Conservation (phyloP, 2,329 filamentous ascomycete species). For the Aureobasidium lini region DNA sequence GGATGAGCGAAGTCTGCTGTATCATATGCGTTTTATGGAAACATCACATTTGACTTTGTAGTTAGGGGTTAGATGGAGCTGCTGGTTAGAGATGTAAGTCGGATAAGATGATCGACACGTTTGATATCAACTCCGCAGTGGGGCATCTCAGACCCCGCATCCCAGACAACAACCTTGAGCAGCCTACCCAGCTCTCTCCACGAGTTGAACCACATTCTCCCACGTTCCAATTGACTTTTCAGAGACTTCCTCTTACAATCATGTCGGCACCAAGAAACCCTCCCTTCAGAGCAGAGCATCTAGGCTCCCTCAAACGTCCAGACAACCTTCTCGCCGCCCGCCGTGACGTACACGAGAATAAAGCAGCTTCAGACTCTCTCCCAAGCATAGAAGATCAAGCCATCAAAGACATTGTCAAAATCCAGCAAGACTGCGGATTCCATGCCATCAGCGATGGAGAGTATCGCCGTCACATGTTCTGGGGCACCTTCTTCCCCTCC, state of each 20-base stretch:
- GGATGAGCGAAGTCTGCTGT: too few relatives aligned
- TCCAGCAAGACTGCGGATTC: slow-evolving; percentile 54
- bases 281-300: slow-evolving; percentile 56
- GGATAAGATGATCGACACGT: background rate
- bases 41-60: too few relatives aligned
- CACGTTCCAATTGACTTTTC: background rate
- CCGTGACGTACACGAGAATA: slow-evolving; percentile 45
- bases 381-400: slow-evolving; percentile 54
- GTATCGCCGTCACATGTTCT: slow-evolving; percentile 49
- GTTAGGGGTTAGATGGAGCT: too few relatives aligned
- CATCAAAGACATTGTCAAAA: slow-evolving; percentile 55
- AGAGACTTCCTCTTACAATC: background rate
- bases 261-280: slow-evolving; percentile 35
- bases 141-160: background rate
- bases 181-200: background rate
- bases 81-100: background rate
- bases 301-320: slow-evolving; percentile 53
- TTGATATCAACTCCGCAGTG: background rate
- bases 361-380: slow-evolving; percentile 45
- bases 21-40: too few relatives aligned
- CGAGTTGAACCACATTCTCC: background rate
- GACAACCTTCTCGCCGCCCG: slow-evolving; percentile 51
- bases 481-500: slow-evolving; percentile 49
- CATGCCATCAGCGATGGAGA: slow-evolving; percentile 59
- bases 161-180: background rate